phyloP scores from a whole-genome alignment of 768 basidiomycete genomes.

The Leccinum ochraceum region DNA sequence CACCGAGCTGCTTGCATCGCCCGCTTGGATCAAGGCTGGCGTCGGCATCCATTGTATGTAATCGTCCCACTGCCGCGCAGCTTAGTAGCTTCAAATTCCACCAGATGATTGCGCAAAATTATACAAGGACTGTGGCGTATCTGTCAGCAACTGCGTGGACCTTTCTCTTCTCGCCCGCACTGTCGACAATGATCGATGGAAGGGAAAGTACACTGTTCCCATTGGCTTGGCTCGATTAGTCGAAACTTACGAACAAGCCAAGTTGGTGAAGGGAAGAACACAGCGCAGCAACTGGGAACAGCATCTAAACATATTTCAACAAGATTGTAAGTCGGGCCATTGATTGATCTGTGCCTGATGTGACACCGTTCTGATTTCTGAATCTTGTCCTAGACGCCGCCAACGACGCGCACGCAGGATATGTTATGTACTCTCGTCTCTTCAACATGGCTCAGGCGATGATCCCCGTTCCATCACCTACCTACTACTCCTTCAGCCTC shows the following conservation, averaged over 20 bases:
- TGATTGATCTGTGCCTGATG: background rate
- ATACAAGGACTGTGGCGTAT: constrained; percentile 44
- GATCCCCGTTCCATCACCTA: constrained; percentile 32
- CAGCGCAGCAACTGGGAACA: constrained; percentile 73
- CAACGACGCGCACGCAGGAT: constrained; percentile 71
- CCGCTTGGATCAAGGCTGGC: constrained; percentile 63
- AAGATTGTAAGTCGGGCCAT: constrained; percentile 52
- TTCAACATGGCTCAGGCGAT: constrained; percentile 41
- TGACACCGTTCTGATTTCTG: constrained; percentile 13
- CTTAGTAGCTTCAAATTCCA: constrained; percentile 3
- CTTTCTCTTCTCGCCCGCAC: constrained; percentile 67
- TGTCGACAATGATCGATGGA: constrained; percentile 72
- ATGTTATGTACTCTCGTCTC: constrained; percentile 51
- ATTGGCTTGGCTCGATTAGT: constrained; percentile 68
- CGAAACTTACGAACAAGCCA: constrained; percentile 56
- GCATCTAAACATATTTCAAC: constrained; percentile 44
- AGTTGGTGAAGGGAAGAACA: constrained; percentile 59
- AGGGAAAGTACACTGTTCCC: constrained; percentile 60
- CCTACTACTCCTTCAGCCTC: constrained; percentile 60
- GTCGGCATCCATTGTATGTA: constrained; percentile 69
- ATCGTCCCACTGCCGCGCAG: background rate
- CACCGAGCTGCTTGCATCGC: constrained; percentile 50
- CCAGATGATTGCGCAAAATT: constrained; percentile 71
- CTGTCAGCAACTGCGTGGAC: constrained; percentile 59
- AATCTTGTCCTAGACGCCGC: constrained; percentile 53